A percentile compares a stretch with the other conserved stretches of the same genome.
Evolutionary conservation across 768 basidiomycete species (phyloP).

Genomic region (Tricholoma bakamatsutake): DNA sequence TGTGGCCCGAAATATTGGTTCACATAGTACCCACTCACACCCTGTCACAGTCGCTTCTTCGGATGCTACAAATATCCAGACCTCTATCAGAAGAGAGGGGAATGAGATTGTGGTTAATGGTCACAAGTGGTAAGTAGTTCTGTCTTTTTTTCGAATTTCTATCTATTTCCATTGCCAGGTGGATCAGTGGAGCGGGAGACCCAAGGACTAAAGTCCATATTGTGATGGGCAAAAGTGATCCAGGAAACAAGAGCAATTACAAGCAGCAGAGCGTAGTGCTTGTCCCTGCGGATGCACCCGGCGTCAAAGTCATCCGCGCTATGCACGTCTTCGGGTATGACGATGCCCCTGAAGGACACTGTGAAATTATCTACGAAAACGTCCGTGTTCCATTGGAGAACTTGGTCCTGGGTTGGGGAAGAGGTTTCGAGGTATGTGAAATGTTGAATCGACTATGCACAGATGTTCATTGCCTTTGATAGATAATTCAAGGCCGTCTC

Average conservation of each 20-base stretch:
- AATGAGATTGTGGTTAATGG: constrained; percentile 90
- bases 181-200: constrained; percentile 96
- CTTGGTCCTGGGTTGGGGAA: constrained; percentile 88
- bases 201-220: constrained; percentile 86
- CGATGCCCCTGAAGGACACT: constrained; percentile 95
- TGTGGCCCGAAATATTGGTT: constrained; percentile 5
- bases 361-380: constrained; percentile 91
- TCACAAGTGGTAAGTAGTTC: constrained; percentile 76
- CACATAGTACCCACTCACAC: constrained; percentile 6
- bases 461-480: neutral
- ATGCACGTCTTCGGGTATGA: constrained; percentile 94
- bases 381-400: constrained; percentile 84
- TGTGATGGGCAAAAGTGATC: constrained; percentile 93
- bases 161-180: constrained; percentile 43
- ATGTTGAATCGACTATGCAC: neutral
- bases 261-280: constrained; percentile 91
- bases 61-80: constrained; percentile 92
- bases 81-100: constrained; percentile 78
- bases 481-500: constrained; percentile 93
- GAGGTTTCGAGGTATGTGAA: constrained; percentile 76
- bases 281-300: constrained; percentile 83
- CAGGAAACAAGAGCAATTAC: constrained; percentile 69
- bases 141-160: neutral
- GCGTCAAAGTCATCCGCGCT: constrained; percentile 85
- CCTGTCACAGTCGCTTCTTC: constrained; percentile 71